A percentile compares a stretch with the other conserved stretches of the same genome.
These are phyloP conservation scores for Colletotrichum lini DNA, from an alignment of 2,329 filamentous ascomycete species.

Conservation along the genomic window DNA sequence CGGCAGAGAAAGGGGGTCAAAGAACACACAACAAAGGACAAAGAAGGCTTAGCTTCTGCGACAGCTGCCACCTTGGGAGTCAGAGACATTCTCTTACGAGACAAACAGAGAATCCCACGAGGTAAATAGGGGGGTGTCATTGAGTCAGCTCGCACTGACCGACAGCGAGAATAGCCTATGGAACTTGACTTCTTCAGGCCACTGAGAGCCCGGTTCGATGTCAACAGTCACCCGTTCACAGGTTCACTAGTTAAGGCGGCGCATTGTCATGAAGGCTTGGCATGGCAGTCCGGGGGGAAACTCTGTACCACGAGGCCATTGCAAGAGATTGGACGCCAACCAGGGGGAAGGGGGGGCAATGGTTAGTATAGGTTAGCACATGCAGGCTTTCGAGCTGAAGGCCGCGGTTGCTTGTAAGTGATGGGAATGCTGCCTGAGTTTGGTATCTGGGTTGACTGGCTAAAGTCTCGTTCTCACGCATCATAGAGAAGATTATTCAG, in stretches of 20 bases:
- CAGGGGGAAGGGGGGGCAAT: background rate
- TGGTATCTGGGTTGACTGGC: background rate
- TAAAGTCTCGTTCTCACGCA: background rate
- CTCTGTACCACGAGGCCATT: background rate
- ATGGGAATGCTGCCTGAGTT: too few species aligned
- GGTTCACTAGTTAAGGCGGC: background rate
- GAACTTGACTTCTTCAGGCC: slow-evolving; percentile 11
- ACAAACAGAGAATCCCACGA: background rate
- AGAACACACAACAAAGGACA: slow-evolving; percentile 10
- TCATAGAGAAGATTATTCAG: background rate
- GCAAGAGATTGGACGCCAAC: background rate
- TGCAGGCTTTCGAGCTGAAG: background rate
- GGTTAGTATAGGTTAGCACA: too few species aligned
- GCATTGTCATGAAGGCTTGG: slow-evolving; percentile 26
- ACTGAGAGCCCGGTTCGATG: slow-evolving; percentile 11
- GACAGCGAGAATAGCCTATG: background rate
- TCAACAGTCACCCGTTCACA: background rate
- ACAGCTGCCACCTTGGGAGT: background rate
- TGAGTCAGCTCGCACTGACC: background rate
- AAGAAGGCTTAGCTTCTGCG: slow-evolving; percentile 13
- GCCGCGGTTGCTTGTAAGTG: background rate
- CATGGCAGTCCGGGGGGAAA: slow-evolving; percentile 1
- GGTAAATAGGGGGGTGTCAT: background rate
- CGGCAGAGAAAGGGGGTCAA: slow-evolving; percentile 15
- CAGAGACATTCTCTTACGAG: background rate